Evolutionary conservation across 768 basidiomycete species (phyloP).

Genomic region (Coprinopsis sp.): DNA sequence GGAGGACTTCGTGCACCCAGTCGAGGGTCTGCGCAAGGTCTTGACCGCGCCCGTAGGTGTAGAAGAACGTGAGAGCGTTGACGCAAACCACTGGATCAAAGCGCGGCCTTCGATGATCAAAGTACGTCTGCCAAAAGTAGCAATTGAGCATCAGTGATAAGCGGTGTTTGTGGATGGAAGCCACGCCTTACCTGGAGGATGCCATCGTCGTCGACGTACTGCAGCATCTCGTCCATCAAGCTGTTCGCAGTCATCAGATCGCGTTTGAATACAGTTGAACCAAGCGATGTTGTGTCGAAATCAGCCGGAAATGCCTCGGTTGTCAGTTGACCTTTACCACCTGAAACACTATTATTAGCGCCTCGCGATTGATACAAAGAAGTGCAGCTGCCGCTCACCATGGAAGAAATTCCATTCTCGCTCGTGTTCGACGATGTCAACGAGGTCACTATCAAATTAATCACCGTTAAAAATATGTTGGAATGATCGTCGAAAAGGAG

Average conservation of each 20-base stretch:
- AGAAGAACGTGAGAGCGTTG: constrained; percentile 47
- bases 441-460: constrained; percentile 32
- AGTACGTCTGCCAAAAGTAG: constrained; percentile 39
- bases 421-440: constrained; percentile 37
- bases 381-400: constrained; percentile 22
- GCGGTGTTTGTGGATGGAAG: background rate
- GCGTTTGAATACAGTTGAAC: constrained; percentile 36
- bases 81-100: constrained; percentile 52
- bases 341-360: constrained; percentile 2
- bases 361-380: constrained; percentile 5
- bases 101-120: constrained; percentile 45
- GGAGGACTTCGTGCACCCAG: constrained; percentile 47
- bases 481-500: background rate
- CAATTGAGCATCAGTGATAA: background rate
- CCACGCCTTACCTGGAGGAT: constrained; percentile 39
- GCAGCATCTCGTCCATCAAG: constrained; percentile 56
- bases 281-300: constrained; percentile 56
- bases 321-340: constrained; percentile 38
- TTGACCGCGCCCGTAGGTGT: constrained; percentile 41
- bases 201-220: constrained; percentile 44
- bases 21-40: constrained; percentile 40
- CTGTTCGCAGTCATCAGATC: constrained; percentile 30
- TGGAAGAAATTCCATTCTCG: constrained; percentile 55
- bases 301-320: constrained; percentile 50
- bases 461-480: background rate